These are phyloP conservation scores for Knoxia roxburghii DNA, from an alignment of 257 asterid genomes.

Conservation along the genomic window DNA sequence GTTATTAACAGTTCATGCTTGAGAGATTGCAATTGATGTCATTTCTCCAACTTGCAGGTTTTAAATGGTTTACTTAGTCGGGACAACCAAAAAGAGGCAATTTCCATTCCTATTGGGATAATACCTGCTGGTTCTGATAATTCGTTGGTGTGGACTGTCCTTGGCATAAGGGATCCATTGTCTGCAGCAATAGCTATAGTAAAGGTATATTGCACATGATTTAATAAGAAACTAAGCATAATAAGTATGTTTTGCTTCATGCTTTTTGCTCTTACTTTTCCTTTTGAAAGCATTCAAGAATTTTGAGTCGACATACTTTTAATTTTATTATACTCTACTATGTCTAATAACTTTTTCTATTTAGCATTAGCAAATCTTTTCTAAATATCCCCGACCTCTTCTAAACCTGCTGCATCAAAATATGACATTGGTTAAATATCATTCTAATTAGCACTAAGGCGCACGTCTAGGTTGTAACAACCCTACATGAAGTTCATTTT, in stretches of 20 bases:
- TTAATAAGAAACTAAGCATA: too few species aligned
- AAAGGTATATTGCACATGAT: conserved; percentile 62
- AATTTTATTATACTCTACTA: background rate
- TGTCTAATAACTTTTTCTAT: background rate
- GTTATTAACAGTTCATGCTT: background rate
- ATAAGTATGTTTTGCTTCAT: background rate
- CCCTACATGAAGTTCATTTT: too few species aligned
- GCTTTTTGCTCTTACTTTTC: background rate
- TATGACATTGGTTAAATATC: background rate
- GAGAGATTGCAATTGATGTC: background rate
- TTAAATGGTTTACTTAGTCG: conserved; percentile 92
- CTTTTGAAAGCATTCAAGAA: background rate
- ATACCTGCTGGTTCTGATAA: conserved; percentile 99
- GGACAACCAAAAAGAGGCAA: conserved; percentile 90
- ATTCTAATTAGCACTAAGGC: background rate
- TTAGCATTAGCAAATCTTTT: background rate
- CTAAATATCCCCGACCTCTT: too few species aligned
- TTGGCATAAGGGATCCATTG: conserved; percentile 93
- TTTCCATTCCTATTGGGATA: conserved; percentile 90
- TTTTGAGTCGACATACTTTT: background rate
- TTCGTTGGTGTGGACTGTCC: conserved; percentile 96
- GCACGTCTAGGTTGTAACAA: too few species aligned
- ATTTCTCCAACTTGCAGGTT: conserved; percentile 47
- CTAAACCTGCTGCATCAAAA: background rate
- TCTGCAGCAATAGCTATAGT: conserved; percentile 95